Conservation (phyloP, 805 yeast genomes). For the Phaffomyces antillensis region DNA sequence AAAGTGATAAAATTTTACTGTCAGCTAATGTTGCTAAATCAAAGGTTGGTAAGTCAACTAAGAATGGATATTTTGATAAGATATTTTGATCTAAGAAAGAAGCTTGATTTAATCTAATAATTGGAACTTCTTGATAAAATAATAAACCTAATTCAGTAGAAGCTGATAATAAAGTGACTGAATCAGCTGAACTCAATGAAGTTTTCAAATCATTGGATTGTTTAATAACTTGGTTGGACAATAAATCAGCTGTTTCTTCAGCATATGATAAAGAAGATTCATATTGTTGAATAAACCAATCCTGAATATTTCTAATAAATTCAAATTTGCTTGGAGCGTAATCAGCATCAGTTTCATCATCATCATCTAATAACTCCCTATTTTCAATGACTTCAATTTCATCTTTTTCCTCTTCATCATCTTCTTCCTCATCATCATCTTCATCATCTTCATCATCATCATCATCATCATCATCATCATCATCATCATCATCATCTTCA, state of each 20-base stretch:
- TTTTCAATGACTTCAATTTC: constrained; percentile 9
- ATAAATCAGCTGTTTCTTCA: constrained; percentile 11
- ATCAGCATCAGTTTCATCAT: constrained; percentile 11
- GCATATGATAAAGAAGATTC: constrained; percentile 17
- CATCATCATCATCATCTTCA: constrained; percentile 8
- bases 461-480: constrained; percentile 8
- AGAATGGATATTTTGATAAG: constrained; percentile 13
- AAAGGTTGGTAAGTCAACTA: constrained; percentile 12
- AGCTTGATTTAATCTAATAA: constrained; percentile 12
- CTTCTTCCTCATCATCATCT: constrained; percentile 7
- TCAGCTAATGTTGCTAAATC: constrained; percentile 10
- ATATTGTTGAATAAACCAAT: constrained; percentile 17
- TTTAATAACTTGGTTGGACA: constrained; percentile 4
- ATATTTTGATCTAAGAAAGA: constrained; percentile 16
- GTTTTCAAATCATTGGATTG: constrained; percentile 14
- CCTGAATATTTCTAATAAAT: constrained; percentile 13
- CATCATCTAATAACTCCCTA: constrained; percentile 11
- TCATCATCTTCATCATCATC: constrained; percentile 7
- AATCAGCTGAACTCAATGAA: constrained; percentile 22
- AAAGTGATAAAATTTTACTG: neutral
- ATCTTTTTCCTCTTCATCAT: constrained; percentile 6
- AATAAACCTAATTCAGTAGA: constrained; percentile 16
- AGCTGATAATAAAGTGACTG: constrained; percentile 18
- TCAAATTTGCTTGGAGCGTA: constrained; percentile 8
- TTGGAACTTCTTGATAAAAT: constrained; percentile 13